These are phyloP conservation scores for Fusarium kyushuense DNA, from an alignment of 2,329 filamentous ascomycete genomes.

Conservation along the genomic window DNA sequence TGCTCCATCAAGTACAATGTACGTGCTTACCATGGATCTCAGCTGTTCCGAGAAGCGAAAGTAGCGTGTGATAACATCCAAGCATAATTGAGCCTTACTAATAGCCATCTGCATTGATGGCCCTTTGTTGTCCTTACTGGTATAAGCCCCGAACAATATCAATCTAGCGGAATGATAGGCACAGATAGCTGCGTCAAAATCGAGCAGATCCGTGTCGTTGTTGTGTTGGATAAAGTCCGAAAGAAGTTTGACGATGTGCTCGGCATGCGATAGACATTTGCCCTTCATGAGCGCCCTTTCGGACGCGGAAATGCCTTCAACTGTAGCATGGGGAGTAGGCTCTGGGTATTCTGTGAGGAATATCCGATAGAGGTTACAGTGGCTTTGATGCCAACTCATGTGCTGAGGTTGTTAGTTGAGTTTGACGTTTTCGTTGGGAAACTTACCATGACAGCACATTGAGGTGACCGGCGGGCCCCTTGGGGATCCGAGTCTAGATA, in stretches of 20 bases:
- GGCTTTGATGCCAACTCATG: constrained; percentile 56
- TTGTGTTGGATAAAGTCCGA: constrained; percentile 53
- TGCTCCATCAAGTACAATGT: rapidly evolving
- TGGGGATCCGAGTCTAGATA: constrained; percentile 37
- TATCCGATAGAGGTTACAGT: constrained; percentile 60
- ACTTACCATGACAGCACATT: constrained; percentile 43
- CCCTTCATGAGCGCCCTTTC: constrained; percentile 45
- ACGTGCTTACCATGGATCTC: constrained; percentile 41
- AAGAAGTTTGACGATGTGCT: constrained; percentile 52
- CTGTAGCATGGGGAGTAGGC: constrained; percentile 52
- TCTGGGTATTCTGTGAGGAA: constrained; percentile 57
- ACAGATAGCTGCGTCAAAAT: constrained; percentile 58
- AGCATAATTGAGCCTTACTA: constrained; percentile 43
- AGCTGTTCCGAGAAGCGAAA: constrained; percentile 48
- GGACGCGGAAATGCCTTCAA: constrained; percentile 47
- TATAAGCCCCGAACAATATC: constrained; percentile 52
- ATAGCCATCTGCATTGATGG: constrained; percentile 47
- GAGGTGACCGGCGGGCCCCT: constrained; percentile 34
- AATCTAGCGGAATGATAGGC: constrained; percentile 57
- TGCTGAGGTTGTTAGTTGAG: constrained; percentile 27
- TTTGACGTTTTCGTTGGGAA: rapidly evolving
- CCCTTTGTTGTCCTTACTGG: constrained; percentile 43
- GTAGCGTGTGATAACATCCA: constrained; percentile 45
- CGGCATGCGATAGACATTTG: constrained; percentile 55
- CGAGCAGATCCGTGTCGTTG: constrained; percentile 49